phyloP scores from a whole-genome alignment of 768 basidiomycete species.

The Mycena haematopus region DNA sequence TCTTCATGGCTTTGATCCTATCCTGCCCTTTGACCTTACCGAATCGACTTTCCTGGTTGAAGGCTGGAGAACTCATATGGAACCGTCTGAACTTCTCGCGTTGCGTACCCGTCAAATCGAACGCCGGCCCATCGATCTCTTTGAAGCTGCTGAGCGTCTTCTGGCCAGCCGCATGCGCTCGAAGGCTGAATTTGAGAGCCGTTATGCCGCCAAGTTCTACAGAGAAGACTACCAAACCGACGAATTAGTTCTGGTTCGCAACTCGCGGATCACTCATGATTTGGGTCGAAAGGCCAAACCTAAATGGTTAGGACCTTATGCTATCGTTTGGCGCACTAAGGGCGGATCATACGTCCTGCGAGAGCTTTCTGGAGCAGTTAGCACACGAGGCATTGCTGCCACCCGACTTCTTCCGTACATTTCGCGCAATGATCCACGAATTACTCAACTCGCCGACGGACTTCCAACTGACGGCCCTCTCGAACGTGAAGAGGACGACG shows the following conservation, averaged over 20 bases:
- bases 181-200: background rate
- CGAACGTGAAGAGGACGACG: background rate
- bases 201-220: background rate
- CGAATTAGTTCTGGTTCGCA: background rate
- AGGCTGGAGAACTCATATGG: slow-evolving; percentile 21
- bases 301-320: slow-evolving; percentile 15
- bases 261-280: background rate
- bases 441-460: background rate
- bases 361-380: slow-evolving; percentile 3
- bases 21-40: too few species aligned
- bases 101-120: slow-evolving; percentile 34
- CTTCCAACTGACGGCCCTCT: background rate
- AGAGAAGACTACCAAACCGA: background rate
- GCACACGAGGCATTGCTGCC: slow-evolving; percentile 3
- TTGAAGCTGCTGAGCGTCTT: background rate
- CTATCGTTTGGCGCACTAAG: slow-evolving; percentile 2
- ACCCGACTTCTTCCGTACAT: too few species aligned
- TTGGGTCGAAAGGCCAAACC: background rate
- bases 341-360: slow-evolving; percentile 11
- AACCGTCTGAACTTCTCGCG: slow-evolving; percentile 29
- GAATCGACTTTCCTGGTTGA: too few species aligned
- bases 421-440: background rate
- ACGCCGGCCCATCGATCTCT: background rate
- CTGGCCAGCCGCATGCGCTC: background rate
- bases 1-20: too few species aligned